A percentile compares a stretch with the other conserved stretches of the same genome.
Conservation (phyloP, 352 stramenopile genomes). For the Phytophthora constricta region DNA sequence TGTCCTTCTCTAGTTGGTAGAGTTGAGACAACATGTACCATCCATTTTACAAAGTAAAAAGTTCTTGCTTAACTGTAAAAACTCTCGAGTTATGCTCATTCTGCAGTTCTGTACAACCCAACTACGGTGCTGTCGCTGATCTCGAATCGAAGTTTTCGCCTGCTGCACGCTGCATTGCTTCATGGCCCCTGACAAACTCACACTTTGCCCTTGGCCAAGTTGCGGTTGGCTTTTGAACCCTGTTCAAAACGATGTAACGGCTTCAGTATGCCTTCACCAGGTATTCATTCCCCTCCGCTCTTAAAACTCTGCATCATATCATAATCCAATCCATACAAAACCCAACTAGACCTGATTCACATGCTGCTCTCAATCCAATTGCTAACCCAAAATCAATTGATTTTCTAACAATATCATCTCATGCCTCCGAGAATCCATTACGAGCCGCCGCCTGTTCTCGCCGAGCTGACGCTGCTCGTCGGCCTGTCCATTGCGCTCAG, state of each 20-base stretch:
- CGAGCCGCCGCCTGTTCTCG: conserved; percentile 19
- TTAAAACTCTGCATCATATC: neutral
- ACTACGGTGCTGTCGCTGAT: too few species aligned
- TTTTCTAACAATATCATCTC: conserved; percentile 30
- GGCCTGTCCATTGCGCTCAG: conserved; percentile 37
- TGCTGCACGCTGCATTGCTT: too few species aligned
- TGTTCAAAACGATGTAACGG: neutral
- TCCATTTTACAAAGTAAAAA: too few species aligned
- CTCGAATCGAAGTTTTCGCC: too few species aligned
- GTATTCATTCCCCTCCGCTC: neutral
- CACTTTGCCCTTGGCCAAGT: too few species aligned
- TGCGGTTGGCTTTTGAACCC: too few species aligned
- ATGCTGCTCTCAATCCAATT: neutral
- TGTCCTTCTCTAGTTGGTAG: too few species aligned
- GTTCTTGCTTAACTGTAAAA: too few species aligned
- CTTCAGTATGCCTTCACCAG: neutral
- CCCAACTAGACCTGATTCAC: neutral
- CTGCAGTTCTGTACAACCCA: too few species aligned
- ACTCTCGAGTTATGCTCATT: too few species aligned
- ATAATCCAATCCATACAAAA: neutral
- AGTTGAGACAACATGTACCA: too few species aligned
- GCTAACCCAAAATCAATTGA: conserved; percentile 13
- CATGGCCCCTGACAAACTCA: too few species aligned
- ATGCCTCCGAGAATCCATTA: conserved; percentile 20
- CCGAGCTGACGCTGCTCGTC: conserved; percentile 28